phyloP scores from a whole-genome alignment of 2,329 filamentous ascomycete genomes.

The Scytalidium sp. region DNA sequence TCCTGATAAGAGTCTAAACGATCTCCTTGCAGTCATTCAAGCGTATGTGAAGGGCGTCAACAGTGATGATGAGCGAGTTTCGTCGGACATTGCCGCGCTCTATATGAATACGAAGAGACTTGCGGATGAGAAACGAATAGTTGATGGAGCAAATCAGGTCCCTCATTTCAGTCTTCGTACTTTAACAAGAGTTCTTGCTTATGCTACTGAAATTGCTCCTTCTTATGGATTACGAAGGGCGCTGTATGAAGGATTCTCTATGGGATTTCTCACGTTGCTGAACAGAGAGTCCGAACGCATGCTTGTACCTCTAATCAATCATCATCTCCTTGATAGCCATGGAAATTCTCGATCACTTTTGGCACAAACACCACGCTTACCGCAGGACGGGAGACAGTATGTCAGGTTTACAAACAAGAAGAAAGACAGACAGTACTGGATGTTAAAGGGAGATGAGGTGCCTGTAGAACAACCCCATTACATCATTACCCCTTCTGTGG shows the following conservation, averaged over 20 bases:
- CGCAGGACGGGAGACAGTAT: slow-evolving; percentile 72
- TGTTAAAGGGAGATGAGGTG: slow-evolving; percentile 68
- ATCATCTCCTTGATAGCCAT: slow-evolving; percentile 72
- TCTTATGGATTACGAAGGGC: slow-evolving; percentile 83
- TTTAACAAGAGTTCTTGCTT: slow-evolving; percentile 83
- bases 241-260: slow-evolving; percentile 92
- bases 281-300: slow-evolving; percentile 77
- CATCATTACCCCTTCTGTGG: slow-evolving; percentile 93
- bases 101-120: slow-evolving; percentile 86
- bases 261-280: slow-evolving; percentile 93
- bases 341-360: slow-evolving; percentile 70
- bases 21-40: slow-evolving; percentile 83
- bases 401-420: slow-evolving; percentile 71
- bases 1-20: slow-evolving; percentile 82
- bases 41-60: slow-evolving; percentile 76
- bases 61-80: slow-evolving; percentile 68
- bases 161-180: slow-evolving; percentile 97
- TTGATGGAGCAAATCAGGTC: slow-evolving; percentile 92
- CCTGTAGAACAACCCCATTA: slow-evolving; percentile 80
- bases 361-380: slow-evolving; percentile 73
- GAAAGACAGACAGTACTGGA: slow-evolving; percentile 77
- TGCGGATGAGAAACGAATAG: slow-evolving; percentile 77
- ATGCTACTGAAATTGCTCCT: slow-evolving; percentile 80
- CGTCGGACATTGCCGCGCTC: slow-evolving; percentile 77
- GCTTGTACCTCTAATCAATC: slow-evolving; percentile 74